phyloP scores from a whole-genome alignment of 2,329 filamentous ascomycete species.

The Monascus ruber region DNA sequence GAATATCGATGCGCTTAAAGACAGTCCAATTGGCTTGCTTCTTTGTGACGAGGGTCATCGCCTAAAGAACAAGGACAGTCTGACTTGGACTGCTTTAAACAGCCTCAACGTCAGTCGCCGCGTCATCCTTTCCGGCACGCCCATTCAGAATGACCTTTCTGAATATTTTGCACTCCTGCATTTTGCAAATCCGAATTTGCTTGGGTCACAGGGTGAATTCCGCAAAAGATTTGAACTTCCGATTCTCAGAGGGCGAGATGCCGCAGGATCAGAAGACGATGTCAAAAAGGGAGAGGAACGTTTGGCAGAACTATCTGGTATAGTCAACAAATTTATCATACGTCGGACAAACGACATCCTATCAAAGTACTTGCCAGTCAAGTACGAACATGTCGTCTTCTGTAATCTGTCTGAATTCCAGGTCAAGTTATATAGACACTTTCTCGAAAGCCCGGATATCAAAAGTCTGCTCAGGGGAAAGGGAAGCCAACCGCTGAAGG shows the following conservation, averaged over 20 bases:
- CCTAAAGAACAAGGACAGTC: conserved; percentile 90
- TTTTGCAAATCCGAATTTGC: conserved; percentile 87
- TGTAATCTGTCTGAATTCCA: conserved; percentile 92
- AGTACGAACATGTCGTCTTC: conserved; percentile 98
- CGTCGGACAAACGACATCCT: conserved; percentile 94
- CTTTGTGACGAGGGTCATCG: conserved; percentile 95
- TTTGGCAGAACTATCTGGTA: conserved; percentile 62
- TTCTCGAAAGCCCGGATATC: conserved; percentile 91
- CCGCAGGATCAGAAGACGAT: conserved; percentile 73
- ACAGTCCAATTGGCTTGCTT: conserved; percentile 82
- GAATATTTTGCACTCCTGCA: conserved; percentile 95
- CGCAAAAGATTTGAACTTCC: conserved; percentile 89
- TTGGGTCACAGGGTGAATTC: conserved; percentile 83
- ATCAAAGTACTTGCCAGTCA: conserved; percentile 93
- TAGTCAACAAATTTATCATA: conserved; percentile 98
- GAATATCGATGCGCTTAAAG: conserved; percentile 79
- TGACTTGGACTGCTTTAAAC: conserved; percentile 87
- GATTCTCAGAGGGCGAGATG: conserved; percentile 83
- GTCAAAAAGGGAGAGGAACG: conserved; percentile 73
- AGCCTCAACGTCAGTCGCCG: conserved; percentile 79
- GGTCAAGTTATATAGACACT: conserved; percentile 87
- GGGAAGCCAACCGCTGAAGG: conserved; percentile 89
- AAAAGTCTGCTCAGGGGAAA: conserved; percentile 84
- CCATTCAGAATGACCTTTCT: conserved; percentile 96
- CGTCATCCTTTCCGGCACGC: conserved; percentile 91